Evolutionary conservation across 1,284 basidiomycete genomes (phyloP), one percentile per base, ranked within the genome.

Genomic region (Xerocomus nothofagi): DNA sequence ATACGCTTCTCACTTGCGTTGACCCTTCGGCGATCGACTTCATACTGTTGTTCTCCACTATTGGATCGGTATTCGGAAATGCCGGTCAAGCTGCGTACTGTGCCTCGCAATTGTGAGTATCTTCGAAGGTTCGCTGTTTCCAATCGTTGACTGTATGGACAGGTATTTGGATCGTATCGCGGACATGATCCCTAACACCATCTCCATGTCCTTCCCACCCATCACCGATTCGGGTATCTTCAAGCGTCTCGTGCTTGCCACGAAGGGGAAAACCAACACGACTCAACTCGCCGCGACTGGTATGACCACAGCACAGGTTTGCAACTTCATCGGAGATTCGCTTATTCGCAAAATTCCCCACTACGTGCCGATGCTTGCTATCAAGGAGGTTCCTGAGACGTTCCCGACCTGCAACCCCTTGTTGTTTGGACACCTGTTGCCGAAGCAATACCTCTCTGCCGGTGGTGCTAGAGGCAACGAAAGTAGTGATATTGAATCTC

Each of bases 181-280:
- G 36, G 63, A 63, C 20, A n/a, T 41, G 3, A 40, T 67, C 18
- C 65, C 67, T 0, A 68, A 68, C 49, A 56, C 54, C 12, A 56
- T 70, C 27, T 68, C 67, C 6, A 63, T 70, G 54, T 63, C 65
- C 10, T 68, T 68, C 51, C 67, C 68, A 3, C 64, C 65, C 3
- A 69, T 68, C 49, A 65, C 53, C 3, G 68, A 68, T 39, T 66
- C 65, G 2, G 65, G 63, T 18, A 57, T 65, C 48, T 65, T 67
- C 56, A 65, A 65, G 39, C 63, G 63, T 31, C 64, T 65, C 30
- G 55, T 66, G 6, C 52, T 58, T 3, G 38, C 60, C 12, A 56
- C 59, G 1, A 64, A 44, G 38, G 65, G 63, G 1, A 63, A 56
- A 49, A 66, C 64, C 1, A 65, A 67, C 43, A 68, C 62, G 0